Evolutionary conservation across 306 rosid genomes (phyloP).

Genomic region (Quercus suber): DNA sequence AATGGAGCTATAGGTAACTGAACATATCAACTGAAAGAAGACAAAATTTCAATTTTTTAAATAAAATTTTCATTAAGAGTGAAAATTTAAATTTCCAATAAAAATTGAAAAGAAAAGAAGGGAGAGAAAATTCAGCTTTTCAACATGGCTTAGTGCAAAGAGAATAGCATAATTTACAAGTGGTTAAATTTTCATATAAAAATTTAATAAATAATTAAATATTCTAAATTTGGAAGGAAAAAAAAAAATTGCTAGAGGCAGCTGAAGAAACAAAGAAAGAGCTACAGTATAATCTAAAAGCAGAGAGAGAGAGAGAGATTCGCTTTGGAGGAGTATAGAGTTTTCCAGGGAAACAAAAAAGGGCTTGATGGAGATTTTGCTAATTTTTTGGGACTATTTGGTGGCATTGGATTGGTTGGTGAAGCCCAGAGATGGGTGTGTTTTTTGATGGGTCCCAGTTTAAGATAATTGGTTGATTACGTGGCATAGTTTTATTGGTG

Average conservation of each 20-base stretch:
- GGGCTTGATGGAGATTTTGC: neutral
- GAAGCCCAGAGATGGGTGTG: neutral
- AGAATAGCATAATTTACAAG: too few species aligned
- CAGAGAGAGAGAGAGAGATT: neutral
- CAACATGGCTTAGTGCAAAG: too few species aligned
- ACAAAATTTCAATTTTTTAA: too few species aligned
- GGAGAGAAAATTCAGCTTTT: neutral
- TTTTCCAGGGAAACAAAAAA: slow-evolving; percentile 22
- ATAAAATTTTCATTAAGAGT: neutral
- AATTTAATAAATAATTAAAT: too few species aligned
- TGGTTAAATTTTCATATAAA: too few species aligned
- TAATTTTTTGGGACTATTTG: neutral
- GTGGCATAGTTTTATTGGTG: too few species aligned
- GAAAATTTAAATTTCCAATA: neutral
- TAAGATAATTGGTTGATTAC: neutral
- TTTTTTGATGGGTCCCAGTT: slow-evolving; percentile 7
- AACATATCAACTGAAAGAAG: neutral
- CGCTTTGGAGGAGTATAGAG: neutral
- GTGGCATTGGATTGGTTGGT: neutral
- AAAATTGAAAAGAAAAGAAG: neutral
- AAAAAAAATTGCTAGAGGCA: neutral
- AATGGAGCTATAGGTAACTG: too few species aligned
- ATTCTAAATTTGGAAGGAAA: neutral
- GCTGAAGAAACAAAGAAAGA: neutral
- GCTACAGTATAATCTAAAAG: too few species aligned